phyloP scores from a whole-genome alignment of 2,329 filamentous ascomycete species.

The Neofusicoccum sp. region DNA sequence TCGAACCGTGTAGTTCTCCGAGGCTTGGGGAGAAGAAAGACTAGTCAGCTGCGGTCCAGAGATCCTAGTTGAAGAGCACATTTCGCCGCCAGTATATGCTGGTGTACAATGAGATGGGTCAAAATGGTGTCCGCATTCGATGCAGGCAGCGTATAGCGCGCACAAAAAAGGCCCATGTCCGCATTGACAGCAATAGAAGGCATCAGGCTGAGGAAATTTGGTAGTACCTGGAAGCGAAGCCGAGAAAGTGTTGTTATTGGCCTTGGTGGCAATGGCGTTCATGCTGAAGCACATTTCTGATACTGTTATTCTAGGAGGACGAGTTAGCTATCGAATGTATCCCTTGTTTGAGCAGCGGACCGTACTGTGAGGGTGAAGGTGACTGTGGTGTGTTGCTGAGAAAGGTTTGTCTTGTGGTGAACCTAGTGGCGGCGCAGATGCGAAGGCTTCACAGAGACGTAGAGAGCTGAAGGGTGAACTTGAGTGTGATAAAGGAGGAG shows the following conservation, averaged over 20 bases:
- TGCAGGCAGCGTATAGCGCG: background rate
- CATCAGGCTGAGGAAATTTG: background rate
- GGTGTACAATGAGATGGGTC: background rate
- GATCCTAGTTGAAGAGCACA: background rate
- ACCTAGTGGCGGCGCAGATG: too few relatives aligned
- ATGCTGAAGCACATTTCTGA: background rate
- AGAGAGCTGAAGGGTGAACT: too few relatives aligned
- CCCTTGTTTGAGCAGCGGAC: too few relatives aligned
- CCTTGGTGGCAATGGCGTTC: background rate
- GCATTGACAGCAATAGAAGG: slow-evolving; percentile 15
- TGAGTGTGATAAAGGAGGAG: too few relatives aligned
- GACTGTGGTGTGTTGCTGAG: too few relatives aligned
- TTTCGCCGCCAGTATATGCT: background rate
- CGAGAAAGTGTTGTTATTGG: background rate
- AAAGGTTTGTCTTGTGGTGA: too few relatives aligned
- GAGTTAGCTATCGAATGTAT: background rate
- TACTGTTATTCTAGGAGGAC: background rate
- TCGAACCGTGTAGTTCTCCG: background rate
- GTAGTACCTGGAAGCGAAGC: background rate
- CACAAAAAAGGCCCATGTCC: background rate
- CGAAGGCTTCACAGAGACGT: too few relatives aligned
- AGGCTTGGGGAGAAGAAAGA: background rate
- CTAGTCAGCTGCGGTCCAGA: background rate
- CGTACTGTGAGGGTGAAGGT: too few relatives aligned
- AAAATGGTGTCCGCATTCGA: slow-evolving; percentile 8